Evolutionary conservation across 2,329 filamentous ascomycete species (phyloP), one percentile per base, ranked within the genome.

Genomic region (Xylaria hypoxylon): DNA sequence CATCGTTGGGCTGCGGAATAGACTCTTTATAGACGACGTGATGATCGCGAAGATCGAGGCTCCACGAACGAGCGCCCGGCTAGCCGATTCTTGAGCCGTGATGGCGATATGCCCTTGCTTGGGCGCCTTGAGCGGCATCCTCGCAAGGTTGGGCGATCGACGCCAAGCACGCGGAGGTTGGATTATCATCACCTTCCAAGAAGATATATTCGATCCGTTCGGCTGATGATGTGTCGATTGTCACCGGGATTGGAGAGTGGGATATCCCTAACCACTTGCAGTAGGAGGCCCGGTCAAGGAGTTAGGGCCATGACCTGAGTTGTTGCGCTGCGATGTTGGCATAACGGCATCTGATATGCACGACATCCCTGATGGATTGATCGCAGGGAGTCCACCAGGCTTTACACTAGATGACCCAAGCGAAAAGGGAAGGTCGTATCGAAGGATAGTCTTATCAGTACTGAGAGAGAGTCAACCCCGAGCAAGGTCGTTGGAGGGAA

Each of bases 351-450:
- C 40, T 44, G 26, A 47, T 45, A 52, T 63, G 47, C 55, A 55
- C 26, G 47, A 33, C 51, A 52, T 31, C 5, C 42, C 48, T 57
- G 13, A 57, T 40, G 17, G 59, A 11, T 38, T 50, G 22, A 22
- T 13, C 24, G 19, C 33, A 57, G 40, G n/a, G 35, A 35, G 48
- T 47, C 31, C 15, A 56, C 5, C 15, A 22, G 42, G 22, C 26
- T 38, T 15, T 2, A 33, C 44, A n/a, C 56, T 55, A n/a, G 42
- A 42, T 2, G 35, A 26, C 42, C 35, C 28, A 28, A 35, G 61
- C 67, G 31, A 62, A 65, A 69, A 19, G 57, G 67, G 64, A 69
- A 69, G 67, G 67, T 69, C 58, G 60, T 33, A 69, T 69, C n/a
- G 15, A 11, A 35, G 26, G 31, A 17, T 19, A 35, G 55, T 52